Percentiles rank a stretch among this genome's conserved stretches.
These are phyloP conservation scores for Melanogaster broomeanus DNA, from an alignment of 768 basidiomycete genomes.

Conservation along the genomic window DNA sequence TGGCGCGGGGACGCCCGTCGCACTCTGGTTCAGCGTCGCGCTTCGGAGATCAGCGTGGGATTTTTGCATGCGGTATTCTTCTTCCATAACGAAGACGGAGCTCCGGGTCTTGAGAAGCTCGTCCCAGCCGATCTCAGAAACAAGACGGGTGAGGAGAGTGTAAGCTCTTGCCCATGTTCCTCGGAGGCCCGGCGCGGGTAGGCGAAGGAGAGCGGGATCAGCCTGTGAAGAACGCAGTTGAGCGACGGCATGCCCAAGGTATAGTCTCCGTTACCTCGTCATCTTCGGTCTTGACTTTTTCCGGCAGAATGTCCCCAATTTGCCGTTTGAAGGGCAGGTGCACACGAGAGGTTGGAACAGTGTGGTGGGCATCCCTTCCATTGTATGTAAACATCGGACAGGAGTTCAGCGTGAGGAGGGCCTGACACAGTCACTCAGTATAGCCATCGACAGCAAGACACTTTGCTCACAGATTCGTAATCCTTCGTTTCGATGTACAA, in stretches of 20 bases:
- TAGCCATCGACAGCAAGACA: neutral
- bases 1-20: slow-evolving; percentile 22
- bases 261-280: slow-evolving; percentile 61
- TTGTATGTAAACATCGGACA: slow-evolving; percentile 99
- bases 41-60: slow-evolving; percentile 68
- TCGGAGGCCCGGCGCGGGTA: slow-evolving; percentile 91
- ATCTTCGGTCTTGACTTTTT: slow-evolving; percentile 77
- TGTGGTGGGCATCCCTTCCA: slow-evolving; percentile 89
- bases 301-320: slow-evolving; percentile 90
- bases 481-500: slow-evolving; percentile 89
- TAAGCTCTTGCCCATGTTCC: slow-evolving; percentile 98
- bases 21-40: slow-evolving; percentile 18
- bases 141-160: slow-evolving; percentile 84
- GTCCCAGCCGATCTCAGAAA: slow-evolving; percentile 97
- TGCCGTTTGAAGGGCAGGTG: slow-evolving; percentile 85
- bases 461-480: slow-evolving; percentile 61
- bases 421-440: slow-evolving; percentile 34
- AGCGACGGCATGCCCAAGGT: neutral
- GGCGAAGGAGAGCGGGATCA: slow-evolving; percentile 89
- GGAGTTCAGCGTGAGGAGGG: slow-evolving; percentile 93
- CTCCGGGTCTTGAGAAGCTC: slow-evolving; percentile 95
- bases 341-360: slow-evolving; percentile 74
- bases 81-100: slow-evolving; percentile 98
- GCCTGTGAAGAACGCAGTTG: slow-evolving; percentile 49
- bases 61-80: slow-evolving; percentile 98